Conservation (phyloP, 495 filamentous ascomycete genomes). For the Aspergillus mulundensis region DNA sequence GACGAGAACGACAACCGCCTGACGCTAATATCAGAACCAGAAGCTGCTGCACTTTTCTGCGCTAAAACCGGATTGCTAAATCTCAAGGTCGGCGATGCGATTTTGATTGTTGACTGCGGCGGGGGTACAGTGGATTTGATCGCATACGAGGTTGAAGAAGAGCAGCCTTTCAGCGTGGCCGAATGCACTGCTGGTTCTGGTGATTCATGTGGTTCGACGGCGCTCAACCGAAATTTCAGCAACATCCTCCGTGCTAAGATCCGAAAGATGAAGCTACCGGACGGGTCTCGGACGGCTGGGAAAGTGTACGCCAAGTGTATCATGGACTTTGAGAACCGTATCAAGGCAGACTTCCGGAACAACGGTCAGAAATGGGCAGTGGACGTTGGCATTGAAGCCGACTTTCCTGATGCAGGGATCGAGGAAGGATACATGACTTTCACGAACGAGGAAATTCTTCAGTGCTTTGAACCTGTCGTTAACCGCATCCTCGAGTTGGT, state of each 20-base stretch:
- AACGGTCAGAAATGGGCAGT: conserved; percentile 81
- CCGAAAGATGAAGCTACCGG: conserved; percentile 77
- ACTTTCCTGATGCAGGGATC: conserved; percentile 74
- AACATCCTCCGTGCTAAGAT: conserved; percentile 79
- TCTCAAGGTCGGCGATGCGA: conserved; percentile 70
- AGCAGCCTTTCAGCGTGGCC: conserved; percentile 70
- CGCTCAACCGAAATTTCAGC: conserved; percentile 77
- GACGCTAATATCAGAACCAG: conserved; percentile 71
- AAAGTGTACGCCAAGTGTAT: conserved; percentile 81
- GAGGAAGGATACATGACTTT: conserved; percentile 83
- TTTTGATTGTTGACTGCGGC: conserved; percentile 76
- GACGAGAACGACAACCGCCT: conserved; percentile 75
- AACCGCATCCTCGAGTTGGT: conserved; percentile 75
- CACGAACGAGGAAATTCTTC: conserved; percentile 76
- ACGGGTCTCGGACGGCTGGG: conserved; percentile 69
- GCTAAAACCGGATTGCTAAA: conserved; percentile 74
- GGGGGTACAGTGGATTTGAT: conserved; percentile 79
- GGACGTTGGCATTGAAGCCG: conserved; percentile 75
- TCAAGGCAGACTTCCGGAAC: conserved; percentile 80
- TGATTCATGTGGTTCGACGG: conserved; percentile 74
- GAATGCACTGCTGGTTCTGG: conserved; percentile 76
- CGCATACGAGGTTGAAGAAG: conserved; percentile 77
- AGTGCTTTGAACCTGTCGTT: conserved; percentile 77
- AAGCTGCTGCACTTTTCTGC: conserved; percentile 75
- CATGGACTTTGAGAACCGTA: conserved; percentile 80